These are phyloP conservation scores for Termitomyces sp. DNA, from an alignment of 768 basidiomycete species.

Conservation along the genomic window DNA sequence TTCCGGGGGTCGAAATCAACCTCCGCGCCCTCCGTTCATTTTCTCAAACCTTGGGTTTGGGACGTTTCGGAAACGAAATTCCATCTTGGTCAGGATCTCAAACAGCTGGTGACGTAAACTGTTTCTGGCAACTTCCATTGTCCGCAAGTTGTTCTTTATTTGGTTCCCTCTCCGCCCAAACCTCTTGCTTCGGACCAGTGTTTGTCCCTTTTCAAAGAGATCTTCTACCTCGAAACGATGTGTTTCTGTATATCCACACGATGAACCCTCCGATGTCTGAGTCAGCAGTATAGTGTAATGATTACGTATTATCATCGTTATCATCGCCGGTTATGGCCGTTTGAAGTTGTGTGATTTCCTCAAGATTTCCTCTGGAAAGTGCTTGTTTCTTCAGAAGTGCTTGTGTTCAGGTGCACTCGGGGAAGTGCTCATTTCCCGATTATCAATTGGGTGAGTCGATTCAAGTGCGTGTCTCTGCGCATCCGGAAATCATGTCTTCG, in stretches of 20 bases:
- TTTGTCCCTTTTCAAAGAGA: not conserved
- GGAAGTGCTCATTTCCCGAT: not conserved
- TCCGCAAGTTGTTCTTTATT: slow-evolving; percentile 11
- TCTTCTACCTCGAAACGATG: no score
- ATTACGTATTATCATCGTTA: slow-evolving; percentile 9
- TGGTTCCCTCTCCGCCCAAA: slow-evolving; percentile 4
- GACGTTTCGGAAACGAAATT: slow-evolving; percentile 11
- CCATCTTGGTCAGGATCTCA: slow-evolving; percentile 7
- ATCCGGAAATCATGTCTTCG: not conserved
- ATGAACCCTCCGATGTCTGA: slow-evolving; percentile 1
- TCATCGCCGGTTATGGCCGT: slow-evolving; percentile 2
- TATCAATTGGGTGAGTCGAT: slow-evolving; percentile 3
- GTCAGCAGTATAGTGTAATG: slow-evolving; percentile 10
- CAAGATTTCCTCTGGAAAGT: not conserved
- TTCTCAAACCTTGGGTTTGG: slow-evolving; percentile 3
- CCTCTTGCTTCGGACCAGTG: not conserved
- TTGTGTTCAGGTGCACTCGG: not conserved
- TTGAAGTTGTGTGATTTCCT: not conserved
- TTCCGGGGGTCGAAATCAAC: slow-evolving; percentile 3
- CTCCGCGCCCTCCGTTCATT: not conserved
- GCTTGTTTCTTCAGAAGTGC: not conserved
- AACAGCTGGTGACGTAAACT: slow-evolving; percentile 2
- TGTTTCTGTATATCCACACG: not conserved
- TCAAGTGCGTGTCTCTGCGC: not conserved
- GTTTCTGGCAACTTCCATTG: slow-evolving; percentile 4